These are phyloP conservation scores for Mucor racemosus DNA, from an alignment of 371 early-diverging fungal species.

Conservation along the genomic window DNA sequence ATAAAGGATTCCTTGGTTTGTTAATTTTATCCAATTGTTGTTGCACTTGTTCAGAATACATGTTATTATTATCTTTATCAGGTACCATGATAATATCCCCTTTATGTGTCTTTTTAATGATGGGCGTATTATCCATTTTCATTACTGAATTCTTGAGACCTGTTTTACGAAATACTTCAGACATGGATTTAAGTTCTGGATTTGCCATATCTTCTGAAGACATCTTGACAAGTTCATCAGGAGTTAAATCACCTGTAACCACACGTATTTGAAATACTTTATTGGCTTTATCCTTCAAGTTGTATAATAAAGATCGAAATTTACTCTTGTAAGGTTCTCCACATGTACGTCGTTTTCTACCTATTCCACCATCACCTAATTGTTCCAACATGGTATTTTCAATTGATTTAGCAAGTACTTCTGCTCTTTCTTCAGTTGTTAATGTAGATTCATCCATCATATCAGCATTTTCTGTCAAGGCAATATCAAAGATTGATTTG, in stretches of 20 bases:
- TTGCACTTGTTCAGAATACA: slow-evolving; percentile 23
- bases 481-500: slow-evolving; percentile 35
- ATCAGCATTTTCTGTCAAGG: slow-evolving; percentile 33
- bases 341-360: slow-evolving; percentile 25
- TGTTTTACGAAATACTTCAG: slow-evolving; percentile 64
- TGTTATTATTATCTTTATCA: slow-evolving; percentile 13
- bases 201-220: slow-evolving; percentile 80
- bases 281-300: slow-evolving; percentile 80
- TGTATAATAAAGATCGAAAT: slow-evolving; percentile 74
- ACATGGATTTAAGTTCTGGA: slow-evolving; percentile 68
- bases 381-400: slow-evolving; percentile 47
- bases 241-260: slow-evolving; percentile 64
- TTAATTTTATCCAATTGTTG: neutral
- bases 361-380: slow-evolving; percentile 29
- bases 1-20: too few species aligned
- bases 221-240: slow-evolving; percentile 69
- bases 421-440: slow-evolving; percentile 14
- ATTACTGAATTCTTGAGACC: slow-evolving; percentile 68
- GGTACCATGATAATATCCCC: slow-evolving; percentile 63
- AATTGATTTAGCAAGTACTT: slow-evolving; percentile 34
- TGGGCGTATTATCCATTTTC: slow-evolving; percentile 55
- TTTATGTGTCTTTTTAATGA: slow-evolving; percentile 78
- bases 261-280: slow-evolving; percentile 67
- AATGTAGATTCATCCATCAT: slow-evolving; percentile 27
- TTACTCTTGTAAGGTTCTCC: slow-evolving; percentile 76